Conservation (phyloP, 495 filamentous ascomycete genomes). For the Hypomontagnella monticulosa region DNA sequence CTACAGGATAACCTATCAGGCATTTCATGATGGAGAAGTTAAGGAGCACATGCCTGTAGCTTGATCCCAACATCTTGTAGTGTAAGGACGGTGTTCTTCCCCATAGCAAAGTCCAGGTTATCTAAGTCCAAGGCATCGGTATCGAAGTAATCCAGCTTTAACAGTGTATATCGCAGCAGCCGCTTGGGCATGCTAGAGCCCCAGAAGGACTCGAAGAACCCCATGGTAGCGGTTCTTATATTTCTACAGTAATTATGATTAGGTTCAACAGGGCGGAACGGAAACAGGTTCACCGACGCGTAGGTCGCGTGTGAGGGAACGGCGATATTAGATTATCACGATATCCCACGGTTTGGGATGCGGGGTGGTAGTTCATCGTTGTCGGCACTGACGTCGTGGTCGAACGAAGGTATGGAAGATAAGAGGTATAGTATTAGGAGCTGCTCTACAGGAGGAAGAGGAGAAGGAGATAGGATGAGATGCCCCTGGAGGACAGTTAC, state of each 20-base stretch:
- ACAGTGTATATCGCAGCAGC: conserved; percentile 81
- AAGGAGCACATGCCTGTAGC: conserved; percentile 65
- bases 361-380: conserved; percentile 47
- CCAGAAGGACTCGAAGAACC: conserved; percentile 72
- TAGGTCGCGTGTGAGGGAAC: conserved; percentile 40
- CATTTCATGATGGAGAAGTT: conserved; percentile 4
- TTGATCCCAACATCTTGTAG: conserved; percentile 82
- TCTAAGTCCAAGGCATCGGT: conserved; percentile 81
- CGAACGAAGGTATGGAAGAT: background rate
- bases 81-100: conserved; percentile 79
- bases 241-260: background rate
- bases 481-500: conserved; percentile 12
- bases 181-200: conserved; percentile 79
- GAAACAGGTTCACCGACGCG: conserved; percentile 40
- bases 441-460: conserved; percentile 7
- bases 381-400: conserved; percentile 36
- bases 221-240: conserved; percentile 52
- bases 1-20: conserved; percentile 22
- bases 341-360: conserved; percentile 45
- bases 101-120: conserved; percentile 79
- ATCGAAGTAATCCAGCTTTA: conserved; percentile 82
- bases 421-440: conserved; percentile 16
- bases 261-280: background rate
- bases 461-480: no score
- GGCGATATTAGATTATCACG: conserved; percentile 41